These are phyloP conservation scores for Tetracladium maxilliforme DNA, from an alignment of 2,329 filamentous ascomycete genomes.

Conservation along the genomic window DNA sequence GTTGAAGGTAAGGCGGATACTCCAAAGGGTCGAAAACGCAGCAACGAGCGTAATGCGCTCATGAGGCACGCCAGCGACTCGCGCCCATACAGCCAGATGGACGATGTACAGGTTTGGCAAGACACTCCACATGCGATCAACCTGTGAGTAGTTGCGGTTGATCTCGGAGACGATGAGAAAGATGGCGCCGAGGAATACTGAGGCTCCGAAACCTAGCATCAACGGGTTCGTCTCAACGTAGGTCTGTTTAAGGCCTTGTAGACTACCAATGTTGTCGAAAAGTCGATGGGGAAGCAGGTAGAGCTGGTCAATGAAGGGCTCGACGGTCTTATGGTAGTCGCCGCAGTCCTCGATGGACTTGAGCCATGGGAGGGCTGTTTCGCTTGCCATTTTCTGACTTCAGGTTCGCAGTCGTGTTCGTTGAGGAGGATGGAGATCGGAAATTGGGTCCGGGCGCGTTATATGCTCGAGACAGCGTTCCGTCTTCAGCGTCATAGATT, in stretches of 20 bases:
- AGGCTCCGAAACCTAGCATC: conserved; percentile 57
- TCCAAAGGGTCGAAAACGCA: conserved; percentile 62
- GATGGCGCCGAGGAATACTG: conserved; percentile 53
- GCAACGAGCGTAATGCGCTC: conserved; percentile 59
- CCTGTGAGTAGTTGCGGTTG: conserved; percentile 93
- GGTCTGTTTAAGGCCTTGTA: conserved; percentile 48
- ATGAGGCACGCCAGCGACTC: conserved; percentile 55
- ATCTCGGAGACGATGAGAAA: conserved; percentile 68
- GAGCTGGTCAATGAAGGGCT: conserved; percentile 59
- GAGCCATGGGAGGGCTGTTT: conserved; percentile 61
- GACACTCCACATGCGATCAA: conserved; percentile 85
- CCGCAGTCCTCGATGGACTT: conserved; percentile 59
- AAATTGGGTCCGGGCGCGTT: too few relatives aligned
- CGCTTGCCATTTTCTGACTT: too few relatives aligned
- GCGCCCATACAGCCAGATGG: conserved; percentile 75
- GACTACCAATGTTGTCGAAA: conserved; percentile 41
- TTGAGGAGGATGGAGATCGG: too few relatives aligned
- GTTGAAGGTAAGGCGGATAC: conserved; percentile 84
- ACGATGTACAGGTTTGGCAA: conserved; percentile 75
- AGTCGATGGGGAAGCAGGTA: conserved; percentile 53
- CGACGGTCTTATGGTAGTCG: conserved; percentile 59
- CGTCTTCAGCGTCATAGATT: too few relatives aligned
- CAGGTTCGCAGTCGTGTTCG: too few relatives aligned
- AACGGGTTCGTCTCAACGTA: conserved; percentile 82
- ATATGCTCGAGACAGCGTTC: too few relatives aligned